Evolutionary conservation across 768 basidiomycete species (phyloP), one percentile per base, ranked within the genome.

Genomic region (Xanthoconium stramineum): DNA sequence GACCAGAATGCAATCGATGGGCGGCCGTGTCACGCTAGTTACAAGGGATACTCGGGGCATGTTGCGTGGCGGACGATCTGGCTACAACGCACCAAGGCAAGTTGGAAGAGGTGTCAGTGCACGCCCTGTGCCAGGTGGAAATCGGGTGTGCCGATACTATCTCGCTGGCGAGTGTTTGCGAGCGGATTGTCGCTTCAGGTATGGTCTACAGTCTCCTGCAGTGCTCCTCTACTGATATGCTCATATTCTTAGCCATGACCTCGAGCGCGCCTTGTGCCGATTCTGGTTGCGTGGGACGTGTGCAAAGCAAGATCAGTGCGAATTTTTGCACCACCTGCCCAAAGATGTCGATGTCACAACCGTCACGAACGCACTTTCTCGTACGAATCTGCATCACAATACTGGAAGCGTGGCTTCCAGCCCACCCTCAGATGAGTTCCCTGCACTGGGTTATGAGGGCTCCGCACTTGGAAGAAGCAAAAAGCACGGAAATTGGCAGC

Each of bases 271-370:
- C 2, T 71, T 98, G 20, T 94, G 91, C 74, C 88, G 97, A 36
- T 99, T 99, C 77, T 99, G 97, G 97, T 81, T 99, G 32, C 84
- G 95, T 49, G 96, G 96, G 6, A 94, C 94, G 44, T 99, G 97
- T 67, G 92, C 95, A 32, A 99, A 99, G 72, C 91, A 94, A 52
- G 94, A 96, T 55, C 84, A 82, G 61, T 98, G 95, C 83, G 97
- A 98, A 74, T 98, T 98, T 74, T 74, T 97, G 67, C 95, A 97
- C 68, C 90, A 91, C 69, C 76, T 95, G 6, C 93, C 92, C 7
- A 86, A 89, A 62, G 88, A 94, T 60, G 86, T 89, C 39, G 94
- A 97, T 66, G 80, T 93, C 37, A 71, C 84, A 42, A 79, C 82
- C 55, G 76, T 94, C 53, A 84, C 83, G 57, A 77, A 80, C 37